Evolutionary conservation across 495 filamentous ascomycete species (phyloP), one percentile per base, ranked within the genome.

Genomic region (Podospora bellae-mahoneyi): DNA sequence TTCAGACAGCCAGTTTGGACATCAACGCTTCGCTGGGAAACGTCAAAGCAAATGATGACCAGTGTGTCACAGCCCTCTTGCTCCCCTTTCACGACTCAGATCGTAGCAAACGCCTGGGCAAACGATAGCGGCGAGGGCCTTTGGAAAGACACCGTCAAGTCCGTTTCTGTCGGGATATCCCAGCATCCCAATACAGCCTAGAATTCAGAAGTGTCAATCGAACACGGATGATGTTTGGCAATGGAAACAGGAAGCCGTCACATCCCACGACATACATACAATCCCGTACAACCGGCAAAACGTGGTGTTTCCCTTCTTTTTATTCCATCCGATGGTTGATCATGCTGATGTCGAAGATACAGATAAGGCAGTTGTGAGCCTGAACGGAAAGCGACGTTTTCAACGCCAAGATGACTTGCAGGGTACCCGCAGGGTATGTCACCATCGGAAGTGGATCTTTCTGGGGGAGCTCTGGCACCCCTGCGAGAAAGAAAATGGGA

Each of bases 141-240:
- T 16, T 48, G 13, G 15, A 48, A 5, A 10, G 5, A 48, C 39
- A 48, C 39, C 39, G 13, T 16, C 5, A 48, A 48, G 39, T 16
- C 5, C 39, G 0, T 5, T 48, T 16, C 9, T 20, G 23, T 58
- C 2, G 2, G n/a, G 55, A 19, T 19, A 26, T 9, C 55, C n/a
- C 23, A 19, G 10, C 55, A 58, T 19, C 18, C 3, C 18, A 30
- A 48, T 3, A 63, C 61, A 63, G 61, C 27, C 61, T 44, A 18
- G 61, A 53, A 10, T 19, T 63, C 32, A 63, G 61, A 63, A 62
- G 19, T 15, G 59, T 34, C 23, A 61, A 61, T 61, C 59, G 59
- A 23, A 26, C 59, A 18, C 59, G 59, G 59, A 28, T 61, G 26
- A 32, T 61, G 26, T 23, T 58, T 27, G 6, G 56, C 19, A 13